Percentiles rank a stretch among this genome's conserved stretches.
These are phyloP conservation scores for Blastocystis sp. DNA, from an alignment of 352 stramenopile species.

Conservation along the genomic window DNA sequence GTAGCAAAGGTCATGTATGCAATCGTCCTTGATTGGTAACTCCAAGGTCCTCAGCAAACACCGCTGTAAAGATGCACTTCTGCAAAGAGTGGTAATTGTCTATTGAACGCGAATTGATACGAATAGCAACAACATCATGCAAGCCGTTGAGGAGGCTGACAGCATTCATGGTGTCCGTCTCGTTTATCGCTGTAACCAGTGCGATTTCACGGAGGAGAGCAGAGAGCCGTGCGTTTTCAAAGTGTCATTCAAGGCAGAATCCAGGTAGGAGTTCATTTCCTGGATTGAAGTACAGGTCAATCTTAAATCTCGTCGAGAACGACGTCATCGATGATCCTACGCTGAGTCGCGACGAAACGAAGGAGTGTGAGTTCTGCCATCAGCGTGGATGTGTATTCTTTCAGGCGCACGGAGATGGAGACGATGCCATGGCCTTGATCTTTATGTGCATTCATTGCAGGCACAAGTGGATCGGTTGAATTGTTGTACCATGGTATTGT, in stretches of 20 bases:
- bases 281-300: constrained; percentile 5
- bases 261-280: neutral
- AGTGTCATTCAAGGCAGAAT: constrained; percentile 48
- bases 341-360: constrained; percentile 44
- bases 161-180: constrained; percentile 24
- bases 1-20: too few species aligned
- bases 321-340: constrained; percentile 49
- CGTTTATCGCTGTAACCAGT: constrained; percentile 32
- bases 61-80: constrained; percentile 50
- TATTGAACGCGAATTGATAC: neutral
- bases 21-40: too few species aligned
- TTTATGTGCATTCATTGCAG: constrained; percentile 57
- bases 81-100: constrained; percentile 37
- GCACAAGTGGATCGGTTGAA: constrained; percentile 52
- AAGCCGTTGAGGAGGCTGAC: neutral
- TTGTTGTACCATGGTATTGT: neutral
- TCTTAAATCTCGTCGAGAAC: constrained; percentile 42
- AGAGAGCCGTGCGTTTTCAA: constrained; percentile 32
- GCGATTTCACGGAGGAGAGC: constrained; percentile 26
- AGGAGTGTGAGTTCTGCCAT: constrained; percentile 46
- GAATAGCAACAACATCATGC: constrained; percentile 46
- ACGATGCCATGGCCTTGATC: constrained; percentile 56
- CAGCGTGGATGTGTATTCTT: constrained; percentile 49
- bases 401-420: constrained; percentile 51
- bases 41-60: neutral